Conservation (phyloP, 2,329 filamentous ascomycete species). For the Aotearoamyces nothofagi region DNA sequence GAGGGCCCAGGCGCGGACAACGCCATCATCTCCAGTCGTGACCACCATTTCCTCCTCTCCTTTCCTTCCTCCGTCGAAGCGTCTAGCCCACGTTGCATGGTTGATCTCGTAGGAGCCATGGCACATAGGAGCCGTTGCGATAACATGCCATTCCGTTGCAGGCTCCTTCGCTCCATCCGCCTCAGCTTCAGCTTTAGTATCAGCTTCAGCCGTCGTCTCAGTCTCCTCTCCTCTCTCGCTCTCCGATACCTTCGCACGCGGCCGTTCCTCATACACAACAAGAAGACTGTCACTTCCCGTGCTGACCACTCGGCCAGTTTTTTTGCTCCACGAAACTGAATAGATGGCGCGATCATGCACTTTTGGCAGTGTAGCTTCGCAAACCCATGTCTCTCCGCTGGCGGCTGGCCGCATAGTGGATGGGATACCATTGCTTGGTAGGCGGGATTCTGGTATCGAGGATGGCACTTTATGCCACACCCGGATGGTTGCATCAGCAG, state of each 20-base stretch:
- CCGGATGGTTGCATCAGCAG: slow-evolving; percentile 65
- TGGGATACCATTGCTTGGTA: slow-evolving; percentile 43
- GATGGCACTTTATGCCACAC: slow-evolving; percentile 50
- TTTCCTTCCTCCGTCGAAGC: slow-evolving; percentile 50
- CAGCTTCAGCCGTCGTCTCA: too few species aligned
- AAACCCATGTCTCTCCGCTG: slow-evolving; percentile 70
- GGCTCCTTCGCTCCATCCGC: background rate
- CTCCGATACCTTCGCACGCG: slow-evolving; percentile 17
- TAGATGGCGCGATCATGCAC: slow-evolving; percentile 74
- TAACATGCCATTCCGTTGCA: slow-evolving; percentile 49
- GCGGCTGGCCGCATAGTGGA: slow-evolving; percentile 67
- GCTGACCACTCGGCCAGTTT: slow-evolving; percentile 67
- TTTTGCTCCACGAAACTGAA: slow-evolving; percentile 67
- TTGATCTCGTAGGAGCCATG: slow-evolving; percentile 94
- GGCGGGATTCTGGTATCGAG: slow-evolving; percentile 17
- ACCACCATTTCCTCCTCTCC: slow-evolving; percentile 73
- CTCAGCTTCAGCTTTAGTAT: slow-evolving; percentile 3
- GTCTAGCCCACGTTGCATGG: slow-evolving; percentile 73
- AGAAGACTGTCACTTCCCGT: slow-evolving; percentile 77
- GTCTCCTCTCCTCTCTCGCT: slow-evolving; percentile 3
- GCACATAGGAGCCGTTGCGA: slow-evolving; percentile 54
- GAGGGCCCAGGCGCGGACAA: slow-evolving; percentile 69
- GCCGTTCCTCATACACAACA: slow-evolving; percentile 47
- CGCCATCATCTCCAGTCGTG: slow-evolving; percentile 84
- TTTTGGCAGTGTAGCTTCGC: slow-evolving; percentile 59